Evolutionary conservation across 257 asterid species (phyloP).

Genomic region (Solanum arcanum): DNA sequence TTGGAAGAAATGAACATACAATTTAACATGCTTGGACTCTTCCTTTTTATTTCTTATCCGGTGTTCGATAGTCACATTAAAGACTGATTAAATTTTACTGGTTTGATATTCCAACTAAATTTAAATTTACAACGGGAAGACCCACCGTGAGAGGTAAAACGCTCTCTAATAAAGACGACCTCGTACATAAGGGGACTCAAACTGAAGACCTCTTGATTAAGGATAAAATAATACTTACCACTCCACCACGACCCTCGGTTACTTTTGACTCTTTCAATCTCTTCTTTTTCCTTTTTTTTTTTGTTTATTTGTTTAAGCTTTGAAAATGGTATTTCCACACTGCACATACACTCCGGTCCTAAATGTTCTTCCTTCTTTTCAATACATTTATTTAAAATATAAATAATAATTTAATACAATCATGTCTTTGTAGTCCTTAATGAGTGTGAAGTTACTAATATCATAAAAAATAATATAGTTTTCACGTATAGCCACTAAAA

Average conservation of each 20-base stretch:
- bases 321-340: not conserved
- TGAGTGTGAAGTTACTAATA: not conserved
- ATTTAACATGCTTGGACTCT: not conserved
- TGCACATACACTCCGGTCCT: not conserved
- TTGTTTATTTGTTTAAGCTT: not conserved
- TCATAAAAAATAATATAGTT: no score
- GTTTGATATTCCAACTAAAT: no score
- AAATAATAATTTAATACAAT: not conserved
- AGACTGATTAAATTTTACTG: no score
- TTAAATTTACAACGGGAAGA: fast-evolving
- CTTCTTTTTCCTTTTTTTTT: no score
- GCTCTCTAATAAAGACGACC: fast-evolving
- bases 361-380: not conserved
- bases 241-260: fast-evolving
- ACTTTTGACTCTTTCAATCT: not conserved
- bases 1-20: not conserved
- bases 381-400: not conserved
- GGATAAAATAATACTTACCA: no score
- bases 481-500: no score
- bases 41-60: no score
- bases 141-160: no score
- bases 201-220: no score
- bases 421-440: not conserved
- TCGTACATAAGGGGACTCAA: no score
- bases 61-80: no score